Percentiles rank a stretch among this genome's conserved stretches.
Conservation (phyloP, 2,329 filamentous ascomycete genomes). For the Claviceps arundinis region DNA sequence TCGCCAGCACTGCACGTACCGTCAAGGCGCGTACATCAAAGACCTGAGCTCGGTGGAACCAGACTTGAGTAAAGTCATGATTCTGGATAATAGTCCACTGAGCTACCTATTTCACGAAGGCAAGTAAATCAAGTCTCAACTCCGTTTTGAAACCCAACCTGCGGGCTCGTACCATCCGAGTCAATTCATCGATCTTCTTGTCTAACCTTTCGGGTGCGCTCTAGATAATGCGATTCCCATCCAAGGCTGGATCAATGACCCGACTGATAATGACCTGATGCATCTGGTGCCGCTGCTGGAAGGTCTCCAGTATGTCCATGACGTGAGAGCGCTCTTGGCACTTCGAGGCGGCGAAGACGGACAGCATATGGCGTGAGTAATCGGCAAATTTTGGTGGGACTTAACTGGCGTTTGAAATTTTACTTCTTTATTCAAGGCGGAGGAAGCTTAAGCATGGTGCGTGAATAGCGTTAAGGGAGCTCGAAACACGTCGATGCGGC, state of each 20-base stretch:
- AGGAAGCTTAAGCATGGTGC: neutral
- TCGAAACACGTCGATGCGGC: neutral
- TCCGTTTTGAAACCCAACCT: no score
- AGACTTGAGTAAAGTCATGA: conserved; percentile 96
- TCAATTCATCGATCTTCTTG: neutral
- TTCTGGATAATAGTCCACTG: conserved; percentile 93
- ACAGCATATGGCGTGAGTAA: conserved; percentile 35
- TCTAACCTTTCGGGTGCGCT: conserved; percentile 1
- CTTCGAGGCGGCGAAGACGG: conserved; percentile 75
- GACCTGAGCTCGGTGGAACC: conserved; percentile 92
- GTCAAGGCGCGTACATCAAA: conserved; percentile 96
- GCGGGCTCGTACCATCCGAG: no score
- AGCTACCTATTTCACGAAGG: conserved; percentile 99
- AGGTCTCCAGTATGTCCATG: conserved; percentile 89
- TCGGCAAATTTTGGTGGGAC: neutral
- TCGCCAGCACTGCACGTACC: conserved; percentile 89
- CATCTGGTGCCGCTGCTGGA: conserved; percentile 87
- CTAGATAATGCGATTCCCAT: conserved; percentile 97
- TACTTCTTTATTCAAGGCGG: neutral
- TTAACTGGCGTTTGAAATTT: conserved; percentile 5
- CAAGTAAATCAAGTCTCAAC: conserved; percentile 26
- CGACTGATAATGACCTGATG: conserved; percentile 88
- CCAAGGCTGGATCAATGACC: conserved; percentile 98
- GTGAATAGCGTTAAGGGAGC: neutral
- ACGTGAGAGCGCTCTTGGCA: conserved; percentile 81